A percentile compares a stretch with the other conserved stretches of the same genome.
phyloP scores from a whole-genome alignment of 1,284 basidiomycete genomes.

The Heterobasidion occidentale region DNA sequence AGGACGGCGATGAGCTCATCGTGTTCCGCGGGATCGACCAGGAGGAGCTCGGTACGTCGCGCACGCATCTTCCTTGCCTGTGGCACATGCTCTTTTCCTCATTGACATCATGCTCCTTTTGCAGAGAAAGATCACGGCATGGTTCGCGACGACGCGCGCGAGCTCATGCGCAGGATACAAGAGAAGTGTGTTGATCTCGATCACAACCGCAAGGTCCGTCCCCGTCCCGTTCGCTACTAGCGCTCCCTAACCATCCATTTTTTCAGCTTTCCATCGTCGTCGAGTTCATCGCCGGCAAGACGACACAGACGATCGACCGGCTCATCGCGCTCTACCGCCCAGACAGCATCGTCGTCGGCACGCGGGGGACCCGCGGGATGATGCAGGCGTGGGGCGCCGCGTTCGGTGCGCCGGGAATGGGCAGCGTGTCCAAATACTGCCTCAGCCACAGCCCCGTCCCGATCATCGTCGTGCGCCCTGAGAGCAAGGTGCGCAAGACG shows the following conservation, averaged over 20 bases:
- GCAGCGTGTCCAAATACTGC: slow-evolving; percentile 73
- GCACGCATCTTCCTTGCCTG: slow-evolving; percentile 1
- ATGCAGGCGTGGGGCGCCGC: slow-evolving; percentile 50
- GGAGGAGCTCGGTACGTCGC: slow-evolving; percentile 65
- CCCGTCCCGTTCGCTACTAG: neutral
- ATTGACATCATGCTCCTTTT: neutral
- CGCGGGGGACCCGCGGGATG: slow-evolving; percentile 64
- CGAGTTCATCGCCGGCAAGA: slow-evolving; percentile 89
- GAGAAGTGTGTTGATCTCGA: slow-evolving; percentile 79
- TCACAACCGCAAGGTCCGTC: slow-evolving; percentile 61
- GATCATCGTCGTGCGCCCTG: slow-evolving; percentile 86
- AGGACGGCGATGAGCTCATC: slow-evolving; percentile 93
- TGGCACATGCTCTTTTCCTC: neutral
- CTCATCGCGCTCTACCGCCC: slow-evolving; percentile 94
- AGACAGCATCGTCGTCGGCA: slow-evolving; percentile 92
- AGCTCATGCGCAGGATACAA: slow-evolving; percentile 77
- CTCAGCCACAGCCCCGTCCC: slow-evolving; percentile 87
- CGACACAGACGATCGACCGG: slow-evolving; percentile 84
- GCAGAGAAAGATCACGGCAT: slow-evolving; percentile 75
- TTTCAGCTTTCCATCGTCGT: slow-evolving; percentile 81
- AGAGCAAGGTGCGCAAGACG: slow-evolving; percentile 80
- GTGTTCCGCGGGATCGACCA: slow-evolving; percentile 87
- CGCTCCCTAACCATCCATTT: slow-evolving; percentile 1
- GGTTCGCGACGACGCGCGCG: slow-evolving; percentile 82
- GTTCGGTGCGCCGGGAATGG: slow-evolving; percentile 50